phyloP scores from a whole-genome alignment of 768 basidiomycete genomes.

The Leccinum boreale region DNA sequence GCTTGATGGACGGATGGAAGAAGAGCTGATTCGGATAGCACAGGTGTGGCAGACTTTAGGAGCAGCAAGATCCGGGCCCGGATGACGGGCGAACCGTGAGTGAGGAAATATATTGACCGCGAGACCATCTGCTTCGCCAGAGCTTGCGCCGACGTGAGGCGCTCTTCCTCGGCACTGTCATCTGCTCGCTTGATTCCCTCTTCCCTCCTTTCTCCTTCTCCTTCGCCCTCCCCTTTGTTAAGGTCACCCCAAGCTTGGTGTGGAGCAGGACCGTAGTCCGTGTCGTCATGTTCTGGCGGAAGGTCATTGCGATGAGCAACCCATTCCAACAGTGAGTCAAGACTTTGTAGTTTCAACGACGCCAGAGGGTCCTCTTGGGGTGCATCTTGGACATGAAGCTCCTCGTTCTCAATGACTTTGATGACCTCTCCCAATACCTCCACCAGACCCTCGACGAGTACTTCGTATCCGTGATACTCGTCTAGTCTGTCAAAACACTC shows the following conservation, averaged over 20 bases:
- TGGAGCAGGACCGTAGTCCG: slow-evolving; percentile 60
- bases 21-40: slow-evolving; percentile 68
- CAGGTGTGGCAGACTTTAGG: slow-evolving; percentile 68
- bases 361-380: slow-evolving; percentile 17
- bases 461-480: slow-evolving; percentile 90
- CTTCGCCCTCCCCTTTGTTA: slow-evolving; percentile 23
- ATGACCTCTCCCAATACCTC: slow-evolving; percentile 86
- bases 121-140: slow-evolving; percentile 84
- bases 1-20: slow-evolving; percentile 83
- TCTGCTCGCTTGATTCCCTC: slow-evolving; percentile 4
- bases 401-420: slow-evolving; percentile 65
- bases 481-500: slow-evolving; percentile 97
- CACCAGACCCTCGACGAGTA: slow-evolving; percentile 82
- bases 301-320: slow-evolving; percentile 44
- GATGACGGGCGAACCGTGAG: slow-evolving; percentile 83
- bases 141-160: slow-evolving; percentile 66
- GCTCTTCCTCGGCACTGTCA: slow-evolving; percentile 39
- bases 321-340: slow-evolving; percentile 66
- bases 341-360: slow-evolving; percentile 29
- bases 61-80: slow-evolving; percentile 80
- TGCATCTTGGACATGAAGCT: slow-evolving; percentile 26
- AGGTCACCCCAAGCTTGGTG: slow-evolving; percentile 52
- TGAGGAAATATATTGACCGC: slow-evolving; percentile 86
- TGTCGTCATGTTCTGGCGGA: slow-evolving; percentile 37
- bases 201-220: slow-evolving; percentile 20